Evolutionary conservation across 2,329 filamentous ascomycete genomes (phyloP).

Genomic region (Albifimbria verrucaria): DNA sequence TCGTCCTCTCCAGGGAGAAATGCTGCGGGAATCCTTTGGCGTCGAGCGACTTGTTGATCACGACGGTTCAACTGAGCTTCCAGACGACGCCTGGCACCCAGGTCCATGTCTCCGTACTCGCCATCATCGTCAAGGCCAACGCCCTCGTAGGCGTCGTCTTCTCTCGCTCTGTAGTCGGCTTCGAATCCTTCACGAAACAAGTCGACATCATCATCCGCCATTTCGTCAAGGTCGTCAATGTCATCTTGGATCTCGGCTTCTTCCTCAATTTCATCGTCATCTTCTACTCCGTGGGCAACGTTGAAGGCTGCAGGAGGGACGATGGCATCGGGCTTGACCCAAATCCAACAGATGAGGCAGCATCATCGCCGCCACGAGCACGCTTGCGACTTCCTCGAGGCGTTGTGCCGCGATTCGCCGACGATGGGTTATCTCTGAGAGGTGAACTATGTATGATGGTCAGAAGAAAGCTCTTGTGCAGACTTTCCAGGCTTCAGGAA

Average conservation of each 20-base stretch:
- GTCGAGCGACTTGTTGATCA: constrained; percentile 67
- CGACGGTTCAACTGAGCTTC: constrained; percentile 71
- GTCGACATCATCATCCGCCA: constrained; percentile 77
- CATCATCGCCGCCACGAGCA: constrained; percentile 50
- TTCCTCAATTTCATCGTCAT: constrained; percentile 69
- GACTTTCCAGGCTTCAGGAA: too few relatives aligned
- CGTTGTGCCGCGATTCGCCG: constrained; percentile 72
- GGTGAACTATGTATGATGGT: constrained; percentile 62
- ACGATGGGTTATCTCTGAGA: constrained; percentile 74
- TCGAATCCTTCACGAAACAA: constrained; percentile 73
- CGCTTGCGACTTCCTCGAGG: constrained; percentile 52
- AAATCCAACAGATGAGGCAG: constrained; percentile 45
- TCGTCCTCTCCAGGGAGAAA: constrained; percentile 82
- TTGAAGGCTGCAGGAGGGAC: constrained; percentile 58
- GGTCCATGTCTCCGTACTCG: constrained; percentile 68
- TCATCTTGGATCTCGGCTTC: constrained; percentile 71
- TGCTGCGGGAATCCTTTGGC: constrained; percentile 65
- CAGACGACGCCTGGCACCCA: constrained; percentile 64
- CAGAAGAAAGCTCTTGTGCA: not conserved
- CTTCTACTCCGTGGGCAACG: constrained; percentile 65
- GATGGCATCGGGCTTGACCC: constrained; percentile 65
- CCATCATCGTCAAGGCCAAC: constrained; percentile 74
- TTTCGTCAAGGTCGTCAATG: constrained; percentile 75
- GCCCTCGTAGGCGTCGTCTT: constrained; percentile 67
- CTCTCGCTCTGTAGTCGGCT: constrained; percentile 65